Conservation (phyloP, 129 eudicot genomes). For the Mikania micrantha region DNA sequence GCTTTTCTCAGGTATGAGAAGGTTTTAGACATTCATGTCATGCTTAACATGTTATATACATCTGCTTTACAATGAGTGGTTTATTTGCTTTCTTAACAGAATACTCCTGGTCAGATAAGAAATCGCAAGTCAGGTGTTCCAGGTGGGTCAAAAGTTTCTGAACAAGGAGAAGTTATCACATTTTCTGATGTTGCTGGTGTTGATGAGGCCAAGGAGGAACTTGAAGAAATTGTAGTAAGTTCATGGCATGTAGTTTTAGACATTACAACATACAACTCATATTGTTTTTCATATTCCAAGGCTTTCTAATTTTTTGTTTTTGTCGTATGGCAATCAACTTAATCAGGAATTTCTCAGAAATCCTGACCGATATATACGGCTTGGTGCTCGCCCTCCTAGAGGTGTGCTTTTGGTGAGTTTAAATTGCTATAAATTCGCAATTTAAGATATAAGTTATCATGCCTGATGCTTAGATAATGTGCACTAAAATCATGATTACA, state of each 20-base stretch:
- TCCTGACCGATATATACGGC: constrained; percentile 75
- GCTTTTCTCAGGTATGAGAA: constrained; percentile 63
- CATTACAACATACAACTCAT: background rate
- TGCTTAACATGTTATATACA: background rate
- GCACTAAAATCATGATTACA: background rate
- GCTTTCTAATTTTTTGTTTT: constrained; percentile 2
- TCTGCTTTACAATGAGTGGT: background rate
- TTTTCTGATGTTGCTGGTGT: constrained; percentile 99
- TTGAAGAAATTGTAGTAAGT: constrained; percentile 98
- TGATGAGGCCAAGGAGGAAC: constrained; percentile 99
- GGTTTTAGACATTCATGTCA: constrained; percentile 1
- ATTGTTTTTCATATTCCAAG: background rate
- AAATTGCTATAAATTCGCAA: background rate
- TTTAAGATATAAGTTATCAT: background rate
- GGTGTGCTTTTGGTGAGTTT: constrained; percentile 95
- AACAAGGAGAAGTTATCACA: constrained; percentile 74
- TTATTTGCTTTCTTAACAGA: constrained; percentile 34
- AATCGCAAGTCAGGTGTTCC: constrained; percentile 84
- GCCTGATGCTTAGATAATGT: background rate
- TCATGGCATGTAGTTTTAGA: background rate
- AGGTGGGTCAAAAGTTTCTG: constrained; percentile 70
- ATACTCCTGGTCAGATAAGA: constrained; percentile 86
- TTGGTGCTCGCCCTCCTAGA: constrained; percentile 99
- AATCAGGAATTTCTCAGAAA: constrained; percentile 90
- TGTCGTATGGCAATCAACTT: background rate